phyloP scores from a whole-genome alignment of 176 grass and related monocot genomes.

The Musa troglodytarum region DNA sequence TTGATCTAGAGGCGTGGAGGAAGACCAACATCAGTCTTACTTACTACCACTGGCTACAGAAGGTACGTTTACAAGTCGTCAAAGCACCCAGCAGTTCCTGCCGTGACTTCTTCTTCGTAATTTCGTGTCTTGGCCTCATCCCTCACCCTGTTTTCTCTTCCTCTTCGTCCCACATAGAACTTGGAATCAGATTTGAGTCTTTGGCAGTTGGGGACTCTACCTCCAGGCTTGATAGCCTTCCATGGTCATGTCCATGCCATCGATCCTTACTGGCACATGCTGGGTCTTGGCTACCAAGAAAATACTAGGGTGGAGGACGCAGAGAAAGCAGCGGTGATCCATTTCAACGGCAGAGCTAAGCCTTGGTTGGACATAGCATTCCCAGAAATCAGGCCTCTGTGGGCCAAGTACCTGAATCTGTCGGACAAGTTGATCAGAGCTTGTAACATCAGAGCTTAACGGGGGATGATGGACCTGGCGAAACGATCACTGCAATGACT shows the following conservation, averaged over 20 bases:
- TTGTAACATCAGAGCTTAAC: conserved; percentile 18
- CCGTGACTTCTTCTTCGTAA: too few species aligned
- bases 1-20: conserved; percentile 18
- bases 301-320: conserved; percentile 7
- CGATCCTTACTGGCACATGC: conserved; percentile 17
- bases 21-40: conserved; percentile 21
- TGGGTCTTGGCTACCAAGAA: conserved; percentile 24
- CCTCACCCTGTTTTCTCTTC: neutral
- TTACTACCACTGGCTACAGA: conserved; percentile 16
- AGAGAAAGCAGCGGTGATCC: conserved; percentile 12
- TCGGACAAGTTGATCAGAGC: conserved; percentile 18
- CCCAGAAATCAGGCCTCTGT: conserved; percentile 9
- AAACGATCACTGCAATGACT: neutral
- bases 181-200: conserved; percentile 18
- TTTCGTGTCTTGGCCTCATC: neutral
- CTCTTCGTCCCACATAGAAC: neutral
- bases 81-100: too few species aligned
- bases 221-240: conserved; percentile 14
- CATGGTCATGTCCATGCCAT: conserved; percentile 11
- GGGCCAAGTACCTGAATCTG: conserved; percentile 14
- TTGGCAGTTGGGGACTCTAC: conserved; percentile 17
- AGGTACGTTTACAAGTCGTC: neutral
- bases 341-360: conserved; percentile 22
- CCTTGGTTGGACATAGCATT: conserved; percentile 24
- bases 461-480: neutral